Base-by-base conservation (phyloP, 1,284 basidiomycete species). In the Malassezia japonica region DNA sequence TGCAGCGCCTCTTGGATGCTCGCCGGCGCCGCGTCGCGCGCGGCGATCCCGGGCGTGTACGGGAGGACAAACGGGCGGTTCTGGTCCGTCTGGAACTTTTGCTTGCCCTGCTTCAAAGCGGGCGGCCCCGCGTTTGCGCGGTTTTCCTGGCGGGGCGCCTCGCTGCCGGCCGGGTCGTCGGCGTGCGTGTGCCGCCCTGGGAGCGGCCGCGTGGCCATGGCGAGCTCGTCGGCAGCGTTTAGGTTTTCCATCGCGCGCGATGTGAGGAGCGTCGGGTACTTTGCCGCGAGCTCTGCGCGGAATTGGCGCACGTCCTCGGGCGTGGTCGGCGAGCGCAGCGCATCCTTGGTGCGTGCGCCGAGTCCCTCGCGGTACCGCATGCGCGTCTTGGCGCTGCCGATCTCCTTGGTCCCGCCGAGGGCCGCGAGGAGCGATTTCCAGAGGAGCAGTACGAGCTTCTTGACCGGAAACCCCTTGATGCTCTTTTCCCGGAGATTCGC, bases 41-140 rank as follows among this genome's bases (percentile, higher is more conserved):
- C 64, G 9, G 74, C 61, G 2, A 61, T 71, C 20, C 44, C 29
- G 9, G 31, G 25, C 12, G 88, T 87, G 72, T 94, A 98, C 0
- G 94, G 94, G 70, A 99, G 90, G 50, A 98, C 77, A 72, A 98
- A 99, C 1, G 94, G 94, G 7, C 87, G 80, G 28, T 77, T 83
- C 70, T 94, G 94, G 72, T 99, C 94, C 0, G 94, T 99, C 74
- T 98, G 94, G 74, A 90, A 99, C 70, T 95, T 91, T 70, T 92
- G 89, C 74, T 96, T 96, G 78, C 96, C 96, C 7, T 87, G 88
- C 69, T 92, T 94, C 42, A 44, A 23, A 6, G 40, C 25, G 20
- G 18, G 31, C 25, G 40, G 25, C 27, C 15, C 16, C 13, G 10
- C 18, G 9, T n/a, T 2, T 6, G 16, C 10, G 23, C 20, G 6